phyloP scores from a whole-genome alignment of 1,284 basidiomycete species.

The Ustanciosporium gigantosporum region DNA sequence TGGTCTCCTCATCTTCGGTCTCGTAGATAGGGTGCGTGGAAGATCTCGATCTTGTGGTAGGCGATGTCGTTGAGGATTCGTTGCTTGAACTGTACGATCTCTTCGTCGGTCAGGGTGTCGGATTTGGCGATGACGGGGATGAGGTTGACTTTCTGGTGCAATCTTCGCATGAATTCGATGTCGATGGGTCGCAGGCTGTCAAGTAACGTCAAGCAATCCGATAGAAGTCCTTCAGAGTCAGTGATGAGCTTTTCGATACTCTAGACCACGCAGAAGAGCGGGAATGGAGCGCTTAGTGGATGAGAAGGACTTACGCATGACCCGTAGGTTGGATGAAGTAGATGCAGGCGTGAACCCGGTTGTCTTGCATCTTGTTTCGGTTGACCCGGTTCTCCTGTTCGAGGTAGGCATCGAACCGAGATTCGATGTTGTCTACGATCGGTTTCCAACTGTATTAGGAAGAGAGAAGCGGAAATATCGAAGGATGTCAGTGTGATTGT shows the following conservation, averaged over 20 bases:
- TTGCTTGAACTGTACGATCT: constrained; percentile 56
- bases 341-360: constrained; percentile 60
- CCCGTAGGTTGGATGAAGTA: constrained; percentile 61
- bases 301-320: constrained; percentile 40
- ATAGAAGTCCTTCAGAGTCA: no score
- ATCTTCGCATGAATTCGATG: constrained; percentile 59
- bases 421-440: constrained; percentile 60
- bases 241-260: neutral
- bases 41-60: constrained; percentile 59
- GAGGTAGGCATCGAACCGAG: constrained; percentile 59
- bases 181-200: constrained; percentile 55
- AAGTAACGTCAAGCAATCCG: neutral
- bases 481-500: neutral
- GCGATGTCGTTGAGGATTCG: constrained; percentile 57
- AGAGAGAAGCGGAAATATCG: neutral
- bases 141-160: constrained; percentile 59
- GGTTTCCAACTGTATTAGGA: constrained; percentile 56
- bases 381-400: constrained; percentile 61
- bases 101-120: constrained; percentile 57
- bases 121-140: constrained; percentile 61
- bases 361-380: constrained; percentile 58
- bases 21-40: constrained; percentile 54
- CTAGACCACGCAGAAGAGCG: no score
- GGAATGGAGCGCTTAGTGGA: neutral
- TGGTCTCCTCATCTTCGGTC: constrained; percentile 58